These are phyloP conservation scores for Aspergillus nomiae DNA, from an alignment of 2,329 filamentous ascomycete species.

Conservation along the genomic window DNA sequence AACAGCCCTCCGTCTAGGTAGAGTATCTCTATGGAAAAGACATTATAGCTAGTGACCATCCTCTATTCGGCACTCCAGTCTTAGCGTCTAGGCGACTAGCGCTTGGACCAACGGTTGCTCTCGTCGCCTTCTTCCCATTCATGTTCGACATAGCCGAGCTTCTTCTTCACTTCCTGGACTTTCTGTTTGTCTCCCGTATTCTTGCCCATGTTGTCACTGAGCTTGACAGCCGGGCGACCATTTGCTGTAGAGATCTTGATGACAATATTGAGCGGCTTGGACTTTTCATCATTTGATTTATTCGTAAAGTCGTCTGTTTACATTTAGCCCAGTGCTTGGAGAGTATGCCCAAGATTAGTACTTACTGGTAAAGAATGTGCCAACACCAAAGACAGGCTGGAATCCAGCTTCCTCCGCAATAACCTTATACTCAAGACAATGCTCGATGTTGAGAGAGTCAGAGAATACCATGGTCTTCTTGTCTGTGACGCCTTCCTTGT, in stretches of 20 bases:
- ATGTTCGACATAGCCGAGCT: conserved; percentile 83
- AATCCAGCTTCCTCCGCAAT: conserved; percentile 80
- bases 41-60: background rate
- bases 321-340: background rate
- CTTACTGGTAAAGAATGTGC: conserved; percentile 86
- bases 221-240: conserved; percentile 83
- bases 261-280: conserved; percentile 91
- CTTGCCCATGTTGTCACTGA: conserved; percentile 89
- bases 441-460: conserved; percentile 88
- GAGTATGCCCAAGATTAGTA: conserved; percentile 4
- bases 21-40: background rate
- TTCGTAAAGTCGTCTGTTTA: conserved; percentile 77
- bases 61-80: background rate
- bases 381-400: conserved; percentile 86
- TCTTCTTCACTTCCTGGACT: conserved; percentile 79
- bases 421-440: conserved; percentile 86
- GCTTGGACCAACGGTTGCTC: conserved; percentile 73
- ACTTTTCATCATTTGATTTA: conserved; percentile 74
- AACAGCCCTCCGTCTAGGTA: background rate
- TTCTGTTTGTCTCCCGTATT: conserved; percentile 85
- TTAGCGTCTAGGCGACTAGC: background rate
- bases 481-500: conserved; percentile 70
- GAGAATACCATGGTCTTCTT: conserved; percentile 94
- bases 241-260: conserved; percentile 90
- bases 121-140: conserved; percentile 84